phyloP scores from a whole-genome alignment of 768 basidiomycete species.

The Auriculariales sp. region DNA sequence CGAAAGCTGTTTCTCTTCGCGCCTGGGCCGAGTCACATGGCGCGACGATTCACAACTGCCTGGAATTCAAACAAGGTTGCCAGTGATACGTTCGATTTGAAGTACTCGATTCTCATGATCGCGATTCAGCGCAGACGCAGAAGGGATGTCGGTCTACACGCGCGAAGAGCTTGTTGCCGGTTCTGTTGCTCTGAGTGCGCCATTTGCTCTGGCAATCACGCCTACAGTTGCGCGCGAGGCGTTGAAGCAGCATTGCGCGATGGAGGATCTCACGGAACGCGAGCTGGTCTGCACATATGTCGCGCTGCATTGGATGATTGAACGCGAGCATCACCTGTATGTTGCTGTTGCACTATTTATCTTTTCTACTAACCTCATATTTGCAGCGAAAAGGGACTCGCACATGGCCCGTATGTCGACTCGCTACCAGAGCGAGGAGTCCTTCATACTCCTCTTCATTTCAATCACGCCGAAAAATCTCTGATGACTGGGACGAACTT shows the following conservation, averaged over 20 bases:
- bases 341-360: slow-evolving; percentile 11
- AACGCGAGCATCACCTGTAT: too few relatives aligned
- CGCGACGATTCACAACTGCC: not conserved
- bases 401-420: slow-evolving; percentile 42
- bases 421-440: slow-evolving; percentile 43
- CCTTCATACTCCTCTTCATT: slow-evolving; percentile 64
- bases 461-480: slow-evolving; percentile 44
- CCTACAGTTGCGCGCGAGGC: slow-evolving; percentile 30
- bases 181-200: slow-evolving; percentile 46
- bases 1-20: not conserved
- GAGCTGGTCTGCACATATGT: slow-evolving; percentile 60
- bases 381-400: slow-evolving; percentile 7
- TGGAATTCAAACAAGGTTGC: not conserved
- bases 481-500: slow-evolving; percentile 69
- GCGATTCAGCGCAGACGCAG: not conserved
- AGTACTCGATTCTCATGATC: not conserved
- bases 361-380: slow-evolving; percentile 21
- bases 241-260: slow-evolving; percentile 21
- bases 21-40: not conserved
- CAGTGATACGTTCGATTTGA: not conserved
- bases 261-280: slow-evolving; percentile 34
- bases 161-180: slow-evolving; percentile 31
- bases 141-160: slow-evolving; percentile 18
- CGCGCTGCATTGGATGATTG: slow-evolving; percentile 42
- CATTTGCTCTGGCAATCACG: slow-evolving; percentile 51